phyloP scores from a whole-genome alignment of 331 rosid species.

The Acacia pycnantha region DNA sequence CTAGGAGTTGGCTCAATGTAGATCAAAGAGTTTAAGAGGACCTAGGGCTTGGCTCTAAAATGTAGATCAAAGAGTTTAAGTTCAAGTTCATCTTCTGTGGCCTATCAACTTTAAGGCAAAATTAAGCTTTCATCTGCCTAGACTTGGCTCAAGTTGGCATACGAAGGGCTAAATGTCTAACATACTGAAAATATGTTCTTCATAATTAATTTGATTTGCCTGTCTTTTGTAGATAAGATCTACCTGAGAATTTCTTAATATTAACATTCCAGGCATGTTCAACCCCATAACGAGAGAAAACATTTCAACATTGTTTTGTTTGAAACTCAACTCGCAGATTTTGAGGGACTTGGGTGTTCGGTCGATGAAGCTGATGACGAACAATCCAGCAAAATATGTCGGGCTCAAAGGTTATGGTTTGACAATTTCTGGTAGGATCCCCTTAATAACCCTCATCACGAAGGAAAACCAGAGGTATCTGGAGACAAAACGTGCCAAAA shows the following conservation, averaged over 20 bases:
- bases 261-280: not conserved
- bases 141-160: not conserved
- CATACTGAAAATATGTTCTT: not conserved
- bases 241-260: not conserved
- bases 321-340: conserved; percentile 44
- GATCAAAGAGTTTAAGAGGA: not conserved
- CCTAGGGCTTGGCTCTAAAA: no score
- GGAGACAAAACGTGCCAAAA: conserved; percentile 67
- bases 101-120: not conserved
- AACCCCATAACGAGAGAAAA: not conserved
- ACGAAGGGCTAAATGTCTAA: not conserved
- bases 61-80: no score
- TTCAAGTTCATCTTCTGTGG: not conserved
- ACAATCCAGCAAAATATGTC: conserved; percentile 75
- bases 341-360: conserved; percentile 70
- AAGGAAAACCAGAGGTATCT: conserved; percentile 66
- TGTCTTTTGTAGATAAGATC: not conserved
- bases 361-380: conserved; percentile 82
- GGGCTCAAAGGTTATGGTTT: conserved; percentile 86
- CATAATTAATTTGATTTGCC: not conserved
- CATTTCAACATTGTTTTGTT: not conserved
- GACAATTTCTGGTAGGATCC: conserved; percentile 66
- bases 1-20: no score
- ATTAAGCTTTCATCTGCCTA: not conserved
- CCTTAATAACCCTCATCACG: conserved; percentile 61